These are phyloP conservation scores for Vachellia collinsii DNA, from an alignment of 306 rosid genomes.

Conservation along the genomic window DNA sequence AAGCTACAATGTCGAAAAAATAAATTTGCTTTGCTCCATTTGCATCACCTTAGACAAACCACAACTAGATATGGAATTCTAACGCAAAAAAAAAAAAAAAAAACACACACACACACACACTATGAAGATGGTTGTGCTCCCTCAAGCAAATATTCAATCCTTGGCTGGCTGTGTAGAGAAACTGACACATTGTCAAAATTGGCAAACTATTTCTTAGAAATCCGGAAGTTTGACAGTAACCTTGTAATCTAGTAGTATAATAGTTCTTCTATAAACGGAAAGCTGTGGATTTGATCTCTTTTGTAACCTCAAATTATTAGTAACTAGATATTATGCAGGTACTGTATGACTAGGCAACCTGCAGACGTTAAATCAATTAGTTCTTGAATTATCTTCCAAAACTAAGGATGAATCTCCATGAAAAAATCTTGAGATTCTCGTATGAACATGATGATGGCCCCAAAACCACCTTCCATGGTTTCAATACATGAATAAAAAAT, in stretches of 20 bases:
- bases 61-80: not conserved
- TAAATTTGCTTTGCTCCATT: not conserved
- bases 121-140: not conserved
- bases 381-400: constrained; percentile 24
- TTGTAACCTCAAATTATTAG: too few relatives aligned
- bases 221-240: too few relatives aligned
- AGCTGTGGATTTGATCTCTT: too few relatives aligned
- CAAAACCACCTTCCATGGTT: not conserved
- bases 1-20: not conserved
- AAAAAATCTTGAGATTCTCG: constrained; percentile 1
- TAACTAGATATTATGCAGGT: not conserved
- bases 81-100: not conserved
- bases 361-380: not conserved
- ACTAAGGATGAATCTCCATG: constrained; percentile 4
- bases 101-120: not conserved
- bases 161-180: not conserved
- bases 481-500: not conserved
- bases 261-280: too few relatives aligned
- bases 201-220: not conserved
- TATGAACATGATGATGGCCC: not conserved
- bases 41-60: not conserved
- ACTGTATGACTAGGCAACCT: not conserved
- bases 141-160: not conserved
- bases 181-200: not conserved
- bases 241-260: too few relatives aligned